phyloP scores from a whole-genome alignment of 495 filamentous ascomycete species.

The Polyplosphaeria fusca region DNA sequence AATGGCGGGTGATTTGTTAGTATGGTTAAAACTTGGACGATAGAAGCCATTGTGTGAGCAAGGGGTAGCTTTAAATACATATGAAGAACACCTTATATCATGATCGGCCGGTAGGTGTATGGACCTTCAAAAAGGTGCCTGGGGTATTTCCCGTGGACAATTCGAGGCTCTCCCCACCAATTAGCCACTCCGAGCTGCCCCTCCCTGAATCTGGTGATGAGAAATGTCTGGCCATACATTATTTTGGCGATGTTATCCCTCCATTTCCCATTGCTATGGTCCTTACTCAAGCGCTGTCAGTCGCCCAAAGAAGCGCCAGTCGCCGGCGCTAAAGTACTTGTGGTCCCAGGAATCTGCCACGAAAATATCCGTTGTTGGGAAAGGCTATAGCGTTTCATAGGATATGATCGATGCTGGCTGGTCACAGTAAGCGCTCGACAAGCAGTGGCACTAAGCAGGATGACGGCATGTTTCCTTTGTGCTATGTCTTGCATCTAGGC shows the following conservation, averaged over 20 bases:
- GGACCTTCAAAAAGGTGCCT: constrained; percentile 6
- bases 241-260: constrained; percentile 1
- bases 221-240: constrained; percentile 1
- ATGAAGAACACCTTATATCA: constrained; percentile 11
- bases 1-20: constrained; percentile 6
- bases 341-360: constrained; percentile 5
- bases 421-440: background rate
- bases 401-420: background rate
- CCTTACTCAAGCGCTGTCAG: background rate
- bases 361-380: background rate
- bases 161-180: constrained; percentile 4
- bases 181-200: constrained; percentile 9
- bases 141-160: constrained; percentile 5
- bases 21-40: constrained; percentile 10
- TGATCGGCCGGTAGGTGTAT: constrained; percentile 7
- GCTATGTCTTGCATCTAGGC: background rate
- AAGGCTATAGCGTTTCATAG: background rate
- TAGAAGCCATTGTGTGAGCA: constrained; percentile 12
- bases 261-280: constrained; percentile 5
- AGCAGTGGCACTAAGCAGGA: background rate
- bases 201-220: constrained; percentile 6
- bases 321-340: constrained; percentile 3
- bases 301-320: background rate
- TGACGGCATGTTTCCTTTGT: background rate
- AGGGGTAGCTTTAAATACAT: constrained; percentile 13